A percentile compares a stretch with the other conserved stretches of the same genome.
These are phyloP conservation scores for Ceratocystis ficicola DNA, from an alignment of 2,329 filamentous ascomycete genomes.

Conservation along the genomic window DNA sequence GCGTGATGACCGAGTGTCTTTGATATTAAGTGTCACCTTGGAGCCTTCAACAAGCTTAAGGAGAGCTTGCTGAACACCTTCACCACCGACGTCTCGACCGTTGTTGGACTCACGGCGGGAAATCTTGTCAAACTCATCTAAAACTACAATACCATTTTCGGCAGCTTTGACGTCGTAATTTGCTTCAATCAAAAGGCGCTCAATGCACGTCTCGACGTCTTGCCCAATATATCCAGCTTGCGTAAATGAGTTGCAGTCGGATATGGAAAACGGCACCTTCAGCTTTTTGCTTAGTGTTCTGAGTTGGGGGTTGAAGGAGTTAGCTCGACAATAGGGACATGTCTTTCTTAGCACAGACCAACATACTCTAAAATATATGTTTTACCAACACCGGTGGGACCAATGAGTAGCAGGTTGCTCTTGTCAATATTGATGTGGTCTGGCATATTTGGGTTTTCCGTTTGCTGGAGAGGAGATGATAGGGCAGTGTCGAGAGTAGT, in stretches of 20 bases:
- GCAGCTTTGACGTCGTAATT: constrained; percentile 77
- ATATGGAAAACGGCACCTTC: constrained; percentile 92
- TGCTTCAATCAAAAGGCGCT: constrained; percentile 75
- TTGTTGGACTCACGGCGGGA: constrained; percentile 77
- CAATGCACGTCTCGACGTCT: constrained; percentile 91
- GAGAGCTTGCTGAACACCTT: constrained; percentile 91
- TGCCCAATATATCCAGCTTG: constrained; percentile 97
- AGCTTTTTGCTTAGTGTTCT: constrained; percentile 84
- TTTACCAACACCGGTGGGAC: constrained; percentile 90
- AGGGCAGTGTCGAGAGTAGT: constrained; percentile 19
- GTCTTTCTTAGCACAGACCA: background rate
- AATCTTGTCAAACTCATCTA: constrained; percentile 97
- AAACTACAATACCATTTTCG: constrained; percentile 84
- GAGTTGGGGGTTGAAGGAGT: constrained; percentile 24
- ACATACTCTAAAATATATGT: constrained; percentile 72
- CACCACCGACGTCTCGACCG: constrained; percentile 86
- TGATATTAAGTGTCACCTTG: constrained; percentile 82
- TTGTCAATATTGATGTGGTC: constrained; percentile 71
- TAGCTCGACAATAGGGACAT: background rate
- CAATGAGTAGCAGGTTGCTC: constrained; percentile 82
- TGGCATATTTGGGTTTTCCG: constrained; percentile 36
- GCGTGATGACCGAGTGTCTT: constrained; percentile 54
- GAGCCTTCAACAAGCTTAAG: constrained; percentile 95
- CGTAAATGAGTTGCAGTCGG: constrained; percentile 89
- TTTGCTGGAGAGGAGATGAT: constrained; percentile 36